Base-by-base conservation (phyloP, 352 stramenopile species). In the Elongisporangium undulatum region DNA sequence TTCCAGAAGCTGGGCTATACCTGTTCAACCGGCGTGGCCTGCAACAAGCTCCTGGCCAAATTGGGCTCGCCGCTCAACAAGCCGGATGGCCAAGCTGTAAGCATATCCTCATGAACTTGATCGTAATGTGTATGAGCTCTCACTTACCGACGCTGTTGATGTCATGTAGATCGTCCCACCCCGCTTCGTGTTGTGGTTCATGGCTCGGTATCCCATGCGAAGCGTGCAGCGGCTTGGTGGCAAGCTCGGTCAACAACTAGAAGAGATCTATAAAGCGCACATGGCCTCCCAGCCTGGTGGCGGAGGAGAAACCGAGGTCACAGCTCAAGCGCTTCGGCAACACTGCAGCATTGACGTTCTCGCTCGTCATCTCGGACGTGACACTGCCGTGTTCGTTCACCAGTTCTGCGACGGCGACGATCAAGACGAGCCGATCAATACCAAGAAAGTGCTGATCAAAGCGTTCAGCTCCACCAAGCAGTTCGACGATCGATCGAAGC, bases 31-130 rank as follows among this genome's bases (percentile, higher is more conserved):
- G 86, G 83, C 13, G 73, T 95, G 50, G 81, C 86, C 16, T 64
- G 70, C 52, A 93, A 90, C 66, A 95, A 95, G 55, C 69, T 95
- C 10, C 52, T 92, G 26, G 77, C 86, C 41, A 95, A 95, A 58
- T 56, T 94, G 13, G 82, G 71, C 4, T 92, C 85, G 4, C 85
- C 85, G 13, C 62, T 93, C 8, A 92, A 94, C 62, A 94, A 94
- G 50, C 85, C 85, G 5, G 79, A 89, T 26, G 85, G 85, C 0
- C 85, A 94, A 74, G 84, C 81, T 22, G 77, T 85, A 55, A 34
- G 62, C 59, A 7, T 12, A 22, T 23, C 24, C 20, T 15, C 20
- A 19, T 53, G 20, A 41, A 13, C 29, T 39, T 39, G 29, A 39
- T 3, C 6, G 29, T 39, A 7, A 39, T 53, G 20, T 53, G 20